Conservation (phyloP, 441 rosid genomes). For the Pelargonium fulgidum region DNA sequence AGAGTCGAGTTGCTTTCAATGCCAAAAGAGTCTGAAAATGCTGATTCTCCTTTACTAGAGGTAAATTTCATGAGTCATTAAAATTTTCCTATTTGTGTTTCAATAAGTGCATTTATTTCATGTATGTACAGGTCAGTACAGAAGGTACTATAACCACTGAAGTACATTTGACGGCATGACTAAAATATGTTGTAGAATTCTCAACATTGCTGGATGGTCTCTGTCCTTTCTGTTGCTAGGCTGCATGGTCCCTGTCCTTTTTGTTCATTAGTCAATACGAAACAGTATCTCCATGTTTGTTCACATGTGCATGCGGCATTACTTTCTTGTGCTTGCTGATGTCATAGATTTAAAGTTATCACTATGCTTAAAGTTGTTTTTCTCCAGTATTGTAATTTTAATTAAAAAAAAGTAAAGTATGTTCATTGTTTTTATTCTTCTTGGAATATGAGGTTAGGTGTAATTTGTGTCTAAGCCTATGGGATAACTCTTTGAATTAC, state of each 20-base stretch:
- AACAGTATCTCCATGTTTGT: neutral
- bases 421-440: neutral
- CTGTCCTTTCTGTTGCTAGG: neutral
- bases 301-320: neutral
- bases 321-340: neutral
- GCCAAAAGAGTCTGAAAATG: conserved; percentile 38
- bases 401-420: neutral
- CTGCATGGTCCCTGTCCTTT: neutral
- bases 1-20: conserved; percentile 35
- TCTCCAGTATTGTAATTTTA: neutral
- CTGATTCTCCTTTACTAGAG: conserved; percentile 60
- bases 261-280: neutral
- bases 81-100: neutral
- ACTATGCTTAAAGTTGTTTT: neutral
- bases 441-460: neutral
- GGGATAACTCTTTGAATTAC: conserved; percentile 4
- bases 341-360: neutral
- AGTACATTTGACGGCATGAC: too few species aligned
- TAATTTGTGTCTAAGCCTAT: neutral
- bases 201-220: neutral
- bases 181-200: neutral
- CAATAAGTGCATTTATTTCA: too few species aligned
- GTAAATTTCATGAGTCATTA: conserved; percentile 25
- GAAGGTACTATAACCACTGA: too few species aligned
- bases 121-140: too few species aligned